A percentile compares a stretch with the other conserved stretches of the same genome.
phyloP scores from a whole-genome alignment of 2,329 filamentous ascomycete genomes.

The Didymella arachidicola region DNA sequence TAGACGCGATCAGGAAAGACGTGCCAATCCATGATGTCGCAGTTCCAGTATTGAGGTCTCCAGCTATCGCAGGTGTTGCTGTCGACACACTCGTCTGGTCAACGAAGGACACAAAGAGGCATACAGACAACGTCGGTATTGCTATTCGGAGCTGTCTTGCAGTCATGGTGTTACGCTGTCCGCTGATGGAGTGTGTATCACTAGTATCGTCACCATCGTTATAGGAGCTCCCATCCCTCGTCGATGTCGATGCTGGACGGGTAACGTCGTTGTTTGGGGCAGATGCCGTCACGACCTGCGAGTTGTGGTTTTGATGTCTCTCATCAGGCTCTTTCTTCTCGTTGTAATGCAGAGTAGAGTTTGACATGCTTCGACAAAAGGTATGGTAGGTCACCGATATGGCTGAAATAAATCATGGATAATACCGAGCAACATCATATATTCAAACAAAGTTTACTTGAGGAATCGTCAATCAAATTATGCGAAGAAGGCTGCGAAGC shows the following conservation, averaged over 20 bases:
- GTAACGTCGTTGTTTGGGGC: background rate
- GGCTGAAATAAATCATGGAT: background rate
- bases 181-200: slow-evolving; percentile 27
- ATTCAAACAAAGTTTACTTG: background rate
- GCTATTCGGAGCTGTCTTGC: slow-evolving; percentile 60
- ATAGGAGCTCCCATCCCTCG: background rate
- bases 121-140: slow-evolving; percentile 61
- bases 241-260: background rate
- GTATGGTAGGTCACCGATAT: background rate
- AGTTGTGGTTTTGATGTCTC: background rate
- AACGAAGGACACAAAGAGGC: slow-evolving; percentile 63
- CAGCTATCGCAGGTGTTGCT: slow-evolving; percentile 52
- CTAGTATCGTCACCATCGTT: background rate
- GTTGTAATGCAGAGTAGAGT: background rate
- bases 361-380: background rate
- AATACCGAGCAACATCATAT: background rate
- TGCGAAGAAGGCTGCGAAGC: background rate
- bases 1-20: slow-evolving; percentile 40
- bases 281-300: background rate
- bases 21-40: slow-evolving; percentile 38
- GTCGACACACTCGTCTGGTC: slow-evolving; percentile 60
- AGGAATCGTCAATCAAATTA: background rate
- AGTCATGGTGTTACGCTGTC: slow-evolving; percentile 65
- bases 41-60: slow-evolving; percentile 32
- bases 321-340: background rate